Evolutionary conservation across 1,139 yeast genomes (phyloP), one percentile per base, ranked within the genome.

Genomic region (Lodderomyces beijingensis): DNA sequence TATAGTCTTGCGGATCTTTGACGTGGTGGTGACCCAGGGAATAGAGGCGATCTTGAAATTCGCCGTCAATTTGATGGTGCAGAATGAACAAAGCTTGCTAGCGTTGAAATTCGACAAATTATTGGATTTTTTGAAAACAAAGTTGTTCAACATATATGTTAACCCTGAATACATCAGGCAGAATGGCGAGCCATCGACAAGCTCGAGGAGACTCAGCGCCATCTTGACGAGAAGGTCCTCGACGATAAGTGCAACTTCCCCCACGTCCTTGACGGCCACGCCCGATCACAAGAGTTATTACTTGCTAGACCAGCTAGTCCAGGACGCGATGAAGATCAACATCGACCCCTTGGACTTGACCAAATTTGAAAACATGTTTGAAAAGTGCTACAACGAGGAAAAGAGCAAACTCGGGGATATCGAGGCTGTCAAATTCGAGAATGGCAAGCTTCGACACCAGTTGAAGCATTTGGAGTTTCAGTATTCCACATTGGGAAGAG

Each of bases 1-100:
- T 36, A 79, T 87, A 48, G 95, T 87, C 25, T 64, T 85, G 42
- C 70, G 95, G 37, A 84, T 91, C 28, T 83, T 77, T 53, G 97
- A 91, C 60, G 74, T 85, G 36, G 77, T 91, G 12, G 74, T 91
- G 31, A 81, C 94, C 5, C 96, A 89, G 59, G 97, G 97, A 19
- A 64, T 81, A 35, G 96, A 88, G 54, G 77, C 93, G 3, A 65
- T 89, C 34, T 64, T 91, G 46, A 78, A 85, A 49, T 81, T 91
- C 56, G 88, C 94, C 0, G 66, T 87, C 11, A 86, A 86, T 29
- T 63, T 91, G 42, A 76, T 91, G 77, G 57, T 73, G 24, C 73
- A 76, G 42, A 87, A 86, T 50, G 79, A 82, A 36, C 55, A 62
- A 2, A 70, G 64, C 27, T 63, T 91, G 28, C 48, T 87, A 33